These are phyloP conservation scores for Nemania diffusa DNA, from an alignment of 2,329 filamentous ascomycete genomes.

Conservation along the genomic window DNA sequence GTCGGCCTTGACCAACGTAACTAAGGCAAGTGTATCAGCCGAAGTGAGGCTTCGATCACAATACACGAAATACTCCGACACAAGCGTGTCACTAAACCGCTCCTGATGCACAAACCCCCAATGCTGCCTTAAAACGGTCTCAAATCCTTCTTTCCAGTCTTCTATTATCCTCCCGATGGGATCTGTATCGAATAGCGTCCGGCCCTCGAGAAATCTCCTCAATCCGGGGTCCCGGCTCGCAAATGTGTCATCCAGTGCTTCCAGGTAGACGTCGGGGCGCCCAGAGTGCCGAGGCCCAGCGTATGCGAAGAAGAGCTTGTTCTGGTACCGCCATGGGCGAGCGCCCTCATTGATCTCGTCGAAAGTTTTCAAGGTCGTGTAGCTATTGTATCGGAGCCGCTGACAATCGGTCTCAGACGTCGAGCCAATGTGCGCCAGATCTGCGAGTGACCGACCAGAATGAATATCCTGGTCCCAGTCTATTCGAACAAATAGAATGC, in stretches of 20 bases:
- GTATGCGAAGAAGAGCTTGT: slow-evolving; percentile 6
- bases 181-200: too few relatives aligned
- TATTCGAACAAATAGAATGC: slow-evolving; percentile 8
- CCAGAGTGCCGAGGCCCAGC: neutral
- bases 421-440: neutral
- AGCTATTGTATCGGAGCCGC: slow-evolving; percentile 5
- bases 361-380: neutral
- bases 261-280: neutral
- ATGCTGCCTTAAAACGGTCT: slow-evolving; percentile 1
- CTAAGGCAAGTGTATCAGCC: neutral
- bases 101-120: slow-evolving; percentile 15
- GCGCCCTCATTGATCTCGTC: slow-evolving; percentile 4
- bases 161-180: neutral
- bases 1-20: slow-evolving; percentile 16
- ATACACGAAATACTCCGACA: neutral
- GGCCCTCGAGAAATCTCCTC: neutral
- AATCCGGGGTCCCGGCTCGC: neutral
- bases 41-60: slow-evolving; percentile 6
- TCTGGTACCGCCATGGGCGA: slow-evolving; percentile 1
- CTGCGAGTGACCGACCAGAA: neutral
- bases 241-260: neutral
- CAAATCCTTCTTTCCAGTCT: neutral
- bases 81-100: slow-evolving; percentile 4
- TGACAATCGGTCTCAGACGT: neutral
- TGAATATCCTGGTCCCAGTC: neutral